A percentile compares a stretch with the other conserved stretches of the same genome.
These are phyloP conservation scores for Coniosporium uncinatum DNA, from an alignment of 2,329 filamentous ascomycete species.

Conservation along the genomic window DNA sequence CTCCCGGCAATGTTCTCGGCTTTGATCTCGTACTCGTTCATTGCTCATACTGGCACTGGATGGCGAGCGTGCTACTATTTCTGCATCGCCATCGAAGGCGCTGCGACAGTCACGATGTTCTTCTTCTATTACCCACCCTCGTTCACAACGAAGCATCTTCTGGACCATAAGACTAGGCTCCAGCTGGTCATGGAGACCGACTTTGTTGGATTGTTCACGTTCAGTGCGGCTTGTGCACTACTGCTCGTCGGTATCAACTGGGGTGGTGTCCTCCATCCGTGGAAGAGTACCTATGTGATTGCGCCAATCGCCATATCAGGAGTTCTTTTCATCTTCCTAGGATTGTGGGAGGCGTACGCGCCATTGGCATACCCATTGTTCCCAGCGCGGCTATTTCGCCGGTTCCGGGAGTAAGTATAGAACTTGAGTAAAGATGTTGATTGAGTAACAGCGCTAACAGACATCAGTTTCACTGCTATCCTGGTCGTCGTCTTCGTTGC, in stretches of 20 bases:
- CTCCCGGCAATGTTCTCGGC: conserved; percentile 5
- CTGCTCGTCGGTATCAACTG: conserved; percentile 5
- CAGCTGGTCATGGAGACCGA: conserved; percentile 3
- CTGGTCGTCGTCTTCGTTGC: conserved; percentile 2
- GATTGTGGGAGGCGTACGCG: conserved; percentile 10
- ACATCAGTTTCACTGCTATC: background rate
- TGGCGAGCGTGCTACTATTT: conserved; percentile 6
- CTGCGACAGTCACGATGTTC: background rate
- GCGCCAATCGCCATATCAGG: conserved; percentile 17
- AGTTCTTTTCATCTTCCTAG: conserved; percentile 12
- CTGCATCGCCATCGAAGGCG: conserved; percentile 1
- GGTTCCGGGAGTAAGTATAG: background rate
- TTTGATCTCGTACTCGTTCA: conserved; percentile 1
- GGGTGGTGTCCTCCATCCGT: conserved; percentile 21
- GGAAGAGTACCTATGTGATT: conserved; percentile 18
- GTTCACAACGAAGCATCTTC: background rate
- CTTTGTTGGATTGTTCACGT: background rate
- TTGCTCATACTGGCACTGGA: background rate
- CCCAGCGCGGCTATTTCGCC: background rate
- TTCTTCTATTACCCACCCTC: conserved; percentile 3
- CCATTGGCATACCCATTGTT: conserved; percentile 6
- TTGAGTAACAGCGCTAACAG: background rate
- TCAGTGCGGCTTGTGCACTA: background rate
- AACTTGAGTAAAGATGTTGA: background rate
- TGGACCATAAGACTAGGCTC: background rate